Percentiles rank a stretch among this genome's conserved stretches.
phyloP scores from a whole-genome alignment of 139 green algal species.

The Choricystis sp. region DNA sequence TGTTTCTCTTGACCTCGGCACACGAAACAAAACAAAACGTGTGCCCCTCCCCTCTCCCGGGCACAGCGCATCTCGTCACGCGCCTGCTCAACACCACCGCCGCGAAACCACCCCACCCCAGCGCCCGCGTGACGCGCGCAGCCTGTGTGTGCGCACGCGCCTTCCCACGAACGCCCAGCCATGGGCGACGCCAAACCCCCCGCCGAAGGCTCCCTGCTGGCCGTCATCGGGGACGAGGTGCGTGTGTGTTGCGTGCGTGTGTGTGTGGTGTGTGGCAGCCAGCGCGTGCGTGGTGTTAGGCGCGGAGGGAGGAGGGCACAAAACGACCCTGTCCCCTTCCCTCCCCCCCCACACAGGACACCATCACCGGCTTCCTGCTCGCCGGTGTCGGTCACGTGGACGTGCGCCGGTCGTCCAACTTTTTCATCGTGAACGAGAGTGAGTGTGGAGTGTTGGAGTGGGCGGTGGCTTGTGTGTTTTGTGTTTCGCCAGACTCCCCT shows the following conservation, averaged over 20 bases:
- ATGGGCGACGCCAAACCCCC: background rate
- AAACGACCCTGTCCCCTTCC: background rate
- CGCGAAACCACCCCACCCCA: too few species aligned
- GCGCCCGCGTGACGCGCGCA: too few species aligned
- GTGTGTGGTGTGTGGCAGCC: background rate
- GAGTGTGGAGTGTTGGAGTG: conserved; percentile 9
- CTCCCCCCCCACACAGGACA: conserved; percentile 54
- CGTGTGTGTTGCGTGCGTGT: too few species aligned
- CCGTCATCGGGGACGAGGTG: conserved; percentile 35
- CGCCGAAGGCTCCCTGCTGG: conserved; percentile 20
- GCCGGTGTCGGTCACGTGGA: conserved; percentile 90
- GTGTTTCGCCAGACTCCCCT: background rate
- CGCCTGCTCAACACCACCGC: conserved; percentile 7
- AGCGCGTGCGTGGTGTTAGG: too few species aligned
- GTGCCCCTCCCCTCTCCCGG: background rate
- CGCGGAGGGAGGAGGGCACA: background rate
- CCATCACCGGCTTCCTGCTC: conserved; percentile 93
- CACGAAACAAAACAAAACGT: background rate
- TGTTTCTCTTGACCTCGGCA: background rate
- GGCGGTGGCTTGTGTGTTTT: background rate
- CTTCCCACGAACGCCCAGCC: too few species aligned
- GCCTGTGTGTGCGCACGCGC: too few species aligned
- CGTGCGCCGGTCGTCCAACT: conserved; percentile 78
- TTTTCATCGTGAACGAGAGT: conserved; percentile 88
- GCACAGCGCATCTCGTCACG: background rate